Evolutionary conservation across 2,329 filamentous ascomycete genomes (phyloP).

Genomic region (Drechslerella coelobrocha): DNA sequence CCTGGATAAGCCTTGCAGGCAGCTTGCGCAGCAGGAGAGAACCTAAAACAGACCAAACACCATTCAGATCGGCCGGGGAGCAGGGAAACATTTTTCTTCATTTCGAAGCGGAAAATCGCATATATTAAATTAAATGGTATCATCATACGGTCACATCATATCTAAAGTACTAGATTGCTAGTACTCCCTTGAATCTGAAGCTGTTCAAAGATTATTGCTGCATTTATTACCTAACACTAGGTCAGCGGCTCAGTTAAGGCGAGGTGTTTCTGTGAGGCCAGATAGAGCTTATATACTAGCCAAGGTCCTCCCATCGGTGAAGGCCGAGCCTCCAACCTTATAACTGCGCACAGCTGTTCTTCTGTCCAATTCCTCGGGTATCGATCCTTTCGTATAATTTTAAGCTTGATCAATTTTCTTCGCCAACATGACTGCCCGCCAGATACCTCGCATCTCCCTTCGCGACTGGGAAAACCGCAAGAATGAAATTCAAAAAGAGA

Average conservation of each 20-base stretch:
- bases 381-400: neutral
- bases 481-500: slow-evolving; percentile 64
- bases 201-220: neutral
- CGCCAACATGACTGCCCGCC: no score
- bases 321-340: neutral
- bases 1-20: slow-evolving; percentile 5
- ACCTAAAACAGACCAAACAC: slow-evolving; percentile 8
- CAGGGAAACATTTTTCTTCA: slow-evolving; percentile 34
- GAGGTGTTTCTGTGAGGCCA: neutral
- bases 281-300: neutral
- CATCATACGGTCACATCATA: slow-evolving; percentile 15
- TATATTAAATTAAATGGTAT: neutral
- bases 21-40: neutral
- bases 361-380: neutral
- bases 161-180: no score
- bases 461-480: slow-evolving; percentile 64
- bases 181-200: neutral
- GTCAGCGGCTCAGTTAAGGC: neutral
- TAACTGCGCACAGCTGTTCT: neutral
- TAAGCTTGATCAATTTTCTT: no score
- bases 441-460: slow-evolving; percentile 65
- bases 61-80: slow-evolving; percentile 5
- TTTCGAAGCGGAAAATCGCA: slow-evolving; percentile 5
- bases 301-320: neutral
- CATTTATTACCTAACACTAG: neutral